Conservation (phyloP, 129 eudicot genomes). For the Pulicaria dysenterica region DNA sequence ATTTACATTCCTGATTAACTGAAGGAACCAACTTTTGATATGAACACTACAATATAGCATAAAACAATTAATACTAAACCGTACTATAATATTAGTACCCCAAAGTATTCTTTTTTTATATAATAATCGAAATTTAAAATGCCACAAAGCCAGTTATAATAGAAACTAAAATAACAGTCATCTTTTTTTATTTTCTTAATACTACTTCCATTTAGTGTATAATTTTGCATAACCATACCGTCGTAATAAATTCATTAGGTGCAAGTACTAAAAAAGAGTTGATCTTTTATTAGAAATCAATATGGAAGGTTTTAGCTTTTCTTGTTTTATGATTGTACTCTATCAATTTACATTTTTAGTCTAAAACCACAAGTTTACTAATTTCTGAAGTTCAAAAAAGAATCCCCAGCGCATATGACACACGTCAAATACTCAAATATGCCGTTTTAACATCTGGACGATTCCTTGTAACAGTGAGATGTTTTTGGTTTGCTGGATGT, state of each 20-base stretch:
- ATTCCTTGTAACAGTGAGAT: not conserved
- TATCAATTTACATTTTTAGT: not conserved
- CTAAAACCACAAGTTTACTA: not conserved
- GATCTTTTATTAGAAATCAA: not conserved
- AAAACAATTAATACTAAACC: not conserved
- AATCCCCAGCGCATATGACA: not conserved
- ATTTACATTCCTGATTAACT: not conserved
- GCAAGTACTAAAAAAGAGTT: not conserved
- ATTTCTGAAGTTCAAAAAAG: not conserved
- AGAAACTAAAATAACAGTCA: not conserved
- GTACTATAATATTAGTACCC: not conserved
- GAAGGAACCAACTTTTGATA: not conserved
- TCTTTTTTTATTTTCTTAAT: not conserved
- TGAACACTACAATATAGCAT: not conserved
- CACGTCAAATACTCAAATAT: not conserved
- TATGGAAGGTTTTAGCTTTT: not conserved
- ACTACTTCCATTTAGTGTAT: not conserved
- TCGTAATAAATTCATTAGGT: not conserved
- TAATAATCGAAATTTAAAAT: not conserved
- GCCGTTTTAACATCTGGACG: not conserved
- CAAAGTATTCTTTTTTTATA: not conserved
- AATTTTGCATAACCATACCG: not conserved
- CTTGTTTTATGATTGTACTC: not conserved
- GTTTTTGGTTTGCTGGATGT: conserved; percentile 14
- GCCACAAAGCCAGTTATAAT: not conserved